These are phyloP conservation scores for Aspergillus ochraceus DNA, from an alignment of 2,329 filamentous ascomycete species.

Conservation along the genomic window DNA sequence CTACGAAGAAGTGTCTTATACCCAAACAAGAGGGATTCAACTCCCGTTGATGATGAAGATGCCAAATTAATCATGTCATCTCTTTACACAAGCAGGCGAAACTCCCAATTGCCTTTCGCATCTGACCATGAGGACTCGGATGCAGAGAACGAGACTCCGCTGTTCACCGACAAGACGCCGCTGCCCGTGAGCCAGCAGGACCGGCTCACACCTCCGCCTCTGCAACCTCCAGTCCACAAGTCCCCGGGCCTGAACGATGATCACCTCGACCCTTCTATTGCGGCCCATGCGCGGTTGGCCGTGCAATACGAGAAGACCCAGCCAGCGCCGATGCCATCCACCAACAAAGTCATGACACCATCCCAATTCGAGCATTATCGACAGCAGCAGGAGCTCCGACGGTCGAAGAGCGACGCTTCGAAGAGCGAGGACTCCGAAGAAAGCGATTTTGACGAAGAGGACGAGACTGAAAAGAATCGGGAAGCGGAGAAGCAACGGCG, in stretches of 20 bases:
- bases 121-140: constrained; percentile 20
- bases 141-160: constrained; percentile 26
- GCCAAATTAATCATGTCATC: constrained; percentile 39
- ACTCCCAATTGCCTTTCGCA: constrained; percentile 22
- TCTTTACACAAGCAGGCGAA: constrained; percentile 28
- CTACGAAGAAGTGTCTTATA: constrained; percentile 35
- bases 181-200: background rate
- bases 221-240: constrained; percentile 15
- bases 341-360: constrained; percentile 84
- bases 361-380: constrained; percentile 82
- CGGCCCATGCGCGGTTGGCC: constrained; percentile 47
- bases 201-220: constrained; percentile 3
- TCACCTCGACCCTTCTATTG: constrained; percentile 33
- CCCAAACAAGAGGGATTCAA: constrained; percentile 25
- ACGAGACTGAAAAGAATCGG: constrained; percentile 73
- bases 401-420: constrained; percentile 52
- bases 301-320: constrained; percentile 45
- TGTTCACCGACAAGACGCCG: constrained; percentile 27
- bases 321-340: constrained; percentile 36
- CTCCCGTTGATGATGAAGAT: constrained; percentile 39
- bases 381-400: constrained; percentile 67
- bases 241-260: constrained; percentile 12
- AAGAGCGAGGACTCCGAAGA: constrained; percentile 56
- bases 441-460: constrained; percentile 72
- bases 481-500: constrained; percentile 73